Percentiles rank a stretch among this genome's conserved stretches.
Evolutionary conservation across 495 filamentous ascomycete genomes (phyloP).

Genomic region (Parachaetomium inaequale): DNA sequence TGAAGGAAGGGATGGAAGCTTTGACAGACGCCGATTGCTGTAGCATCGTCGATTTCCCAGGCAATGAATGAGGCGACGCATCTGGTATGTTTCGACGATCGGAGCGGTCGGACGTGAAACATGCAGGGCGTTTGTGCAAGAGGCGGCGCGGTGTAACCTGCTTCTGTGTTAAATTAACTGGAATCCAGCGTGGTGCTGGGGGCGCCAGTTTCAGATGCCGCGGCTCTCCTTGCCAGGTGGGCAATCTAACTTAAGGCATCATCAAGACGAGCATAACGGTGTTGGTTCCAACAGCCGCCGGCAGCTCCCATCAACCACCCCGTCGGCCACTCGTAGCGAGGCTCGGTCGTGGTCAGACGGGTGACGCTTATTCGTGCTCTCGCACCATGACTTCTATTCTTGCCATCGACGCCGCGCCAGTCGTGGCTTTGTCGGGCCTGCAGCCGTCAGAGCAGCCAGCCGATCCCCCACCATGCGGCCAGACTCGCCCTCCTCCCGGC

Average conservation of each 20-base stretch:
- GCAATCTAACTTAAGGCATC: not conserved
- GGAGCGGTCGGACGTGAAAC: slow-evolving; percentile 4
- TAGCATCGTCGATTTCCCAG: not conserved
- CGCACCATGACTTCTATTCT: not conserved
- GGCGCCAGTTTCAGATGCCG: slow-evolving; percentile 10
- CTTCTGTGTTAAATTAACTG: not conserved
- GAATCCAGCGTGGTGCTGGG: not conserved
- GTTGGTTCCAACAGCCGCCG: not conserved
- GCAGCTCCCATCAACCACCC: not conserved
- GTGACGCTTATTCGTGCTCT: slow-evolving; percentile 1
- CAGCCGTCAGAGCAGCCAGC: not conserved
- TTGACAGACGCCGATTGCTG: not conserved
- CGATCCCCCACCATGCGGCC: not conserved
- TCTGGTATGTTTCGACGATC: slow-evolving; percentile 1
- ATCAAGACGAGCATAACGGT: not conserved
- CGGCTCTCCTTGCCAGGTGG: not conserved
- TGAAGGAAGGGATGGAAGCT: not conserved
- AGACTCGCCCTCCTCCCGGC: not conserved
- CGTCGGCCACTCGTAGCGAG: not conserved
- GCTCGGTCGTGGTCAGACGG: not conserved
- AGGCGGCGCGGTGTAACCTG: slow-evolving; percentile 13
- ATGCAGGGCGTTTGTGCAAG: not conserved
- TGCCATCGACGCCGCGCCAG: not conserved
- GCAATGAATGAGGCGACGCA: not conserved
- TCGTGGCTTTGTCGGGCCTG: not conserved